phyloP scores from a whole-genome alignment of 2,329 filamentous ascomycete genomes.

The Diaporthe humulicola region DNA sequence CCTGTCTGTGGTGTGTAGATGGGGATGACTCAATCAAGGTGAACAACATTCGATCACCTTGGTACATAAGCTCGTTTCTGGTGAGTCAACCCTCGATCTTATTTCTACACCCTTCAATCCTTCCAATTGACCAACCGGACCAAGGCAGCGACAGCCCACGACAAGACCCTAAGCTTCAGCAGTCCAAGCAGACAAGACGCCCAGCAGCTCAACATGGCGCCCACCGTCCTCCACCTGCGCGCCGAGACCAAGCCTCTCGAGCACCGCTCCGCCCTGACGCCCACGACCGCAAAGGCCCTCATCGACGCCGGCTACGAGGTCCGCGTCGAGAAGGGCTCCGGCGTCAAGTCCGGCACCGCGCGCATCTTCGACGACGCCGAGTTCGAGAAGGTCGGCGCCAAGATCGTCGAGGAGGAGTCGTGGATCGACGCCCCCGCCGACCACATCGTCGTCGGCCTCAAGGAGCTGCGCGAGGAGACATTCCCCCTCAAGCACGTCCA shows the following conservation, averaged over 20 bases:
- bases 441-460: slow-evolving; percentile 80
- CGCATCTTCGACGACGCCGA: slow-evolving; percentile 75
- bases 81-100: slow-evolving; percentile 15
- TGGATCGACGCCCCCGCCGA: slow-evolving; percentile 78
- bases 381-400: slow-evolving; percentile 73
- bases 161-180: background rate
- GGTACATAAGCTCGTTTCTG: slow-evolving; percentile 12
- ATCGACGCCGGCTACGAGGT: slow-evolving; percentile 78
- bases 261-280: slow-evolving; percentile 64
- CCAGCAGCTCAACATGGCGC: slow-evolving; percentile 46
- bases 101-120: background rate
- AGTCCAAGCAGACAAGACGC: background rate
- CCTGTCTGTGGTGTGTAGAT: background rate
- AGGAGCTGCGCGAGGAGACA: slow-evolving; percentile 81
- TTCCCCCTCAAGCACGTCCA: slow-evolving; percentile 81
- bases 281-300: slow-evolving; percentile 62
- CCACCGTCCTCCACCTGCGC: slow-evolving; percentile 64
- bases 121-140: slow-evolving; percentile 32
- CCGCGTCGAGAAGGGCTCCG: slow-evolving; percentile 69
- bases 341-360: slow-evolving; percentile 60
- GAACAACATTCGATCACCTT: slow-evolving; percentile 22
- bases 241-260: slow-evolving; percentile 72
- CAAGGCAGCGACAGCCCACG: background rate
- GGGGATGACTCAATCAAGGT: slow-evolving; percentile 24
- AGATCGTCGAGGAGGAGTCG: slow-evolving; percentile 73